Evolutionary conservation across 768 basidiomycete genomes (phyloP).

Genomic region (Mycena galericulata): DNA sequence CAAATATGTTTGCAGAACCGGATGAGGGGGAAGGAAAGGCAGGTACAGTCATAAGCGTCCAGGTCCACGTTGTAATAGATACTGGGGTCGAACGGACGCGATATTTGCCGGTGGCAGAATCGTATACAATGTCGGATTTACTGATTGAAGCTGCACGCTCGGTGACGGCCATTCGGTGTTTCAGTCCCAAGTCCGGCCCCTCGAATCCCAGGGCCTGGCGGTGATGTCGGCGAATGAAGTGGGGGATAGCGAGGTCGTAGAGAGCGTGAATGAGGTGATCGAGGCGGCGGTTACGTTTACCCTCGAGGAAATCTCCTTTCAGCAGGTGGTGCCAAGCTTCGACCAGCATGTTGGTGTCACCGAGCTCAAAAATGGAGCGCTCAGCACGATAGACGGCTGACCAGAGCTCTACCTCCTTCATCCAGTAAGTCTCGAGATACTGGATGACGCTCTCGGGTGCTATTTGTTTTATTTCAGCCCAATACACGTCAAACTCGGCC

Average conservation of each 20-base stretch:
- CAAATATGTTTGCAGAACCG: too few species aligned
- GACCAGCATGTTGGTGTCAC: slow-evolving; percentile 29
- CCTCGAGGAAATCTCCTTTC: slow-evolving; percentile 26
- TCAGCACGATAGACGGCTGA: slow-evolving; percentile 14
- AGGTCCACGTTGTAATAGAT: too few species aligned
- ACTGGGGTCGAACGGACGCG: too few species aligned
- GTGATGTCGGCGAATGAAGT: slow-evolving; percentile 17
- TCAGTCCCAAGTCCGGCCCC: background rate
- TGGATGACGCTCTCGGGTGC: background rate
- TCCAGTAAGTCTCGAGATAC: background rate
- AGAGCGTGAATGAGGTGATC: background rate
- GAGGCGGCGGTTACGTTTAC: slow-evolving; percentile 13
- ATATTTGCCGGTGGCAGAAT: too few species aligned
- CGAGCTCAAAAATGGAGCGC: slow-evolving; percentile 2
- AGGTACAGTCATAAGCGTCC: too few species aligned
- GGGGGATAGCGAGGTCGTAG: background rate
- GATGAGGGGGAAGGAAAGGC: too few species aligned
- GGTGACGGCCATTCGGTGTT: background rate
- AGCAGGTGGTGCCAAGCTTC: slow-evolving; percentile 31
- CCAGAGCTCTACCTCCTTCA: slow-evolving; percentile 14
- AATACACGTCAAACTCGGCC: background rate
- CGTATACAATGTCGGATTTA: background rate
- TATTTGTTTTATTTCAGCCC: background rate
- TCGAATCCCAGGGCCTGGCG: slow-evolving; percentile 5
- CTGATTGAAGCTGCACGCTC: slow-evolving; percentile 1